Evolutionary conservation across 371 early-diverging fungal genomes (phyloP).

Genomic region (Mucor indicus): DNA sequence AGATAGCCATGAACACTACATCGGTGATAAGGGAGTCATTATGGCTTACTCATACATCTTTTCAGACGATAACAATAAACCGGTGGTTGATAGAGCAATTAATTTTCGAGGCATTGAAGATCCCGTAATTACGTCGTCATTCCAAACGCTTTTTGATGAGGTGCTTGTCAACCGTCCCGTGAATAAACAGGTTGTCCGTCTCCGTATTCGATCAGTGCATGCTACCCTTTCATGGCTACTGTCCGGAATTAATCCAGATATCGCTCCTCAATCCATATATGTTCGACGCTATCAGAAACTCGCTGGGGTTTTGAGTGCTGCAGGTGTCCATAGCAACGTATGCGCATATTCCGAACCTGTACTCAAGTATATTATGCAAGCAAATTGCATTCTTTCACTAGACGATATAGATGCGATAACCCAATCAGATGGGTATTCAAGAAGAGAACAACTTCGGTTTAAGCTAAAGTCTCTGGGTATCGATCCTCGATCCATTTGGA

Average conservation of each 20-base stretch:
- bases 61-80: not conserved
- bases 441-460: not conserved
- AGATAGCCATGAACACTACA: conserved; percentile 4
- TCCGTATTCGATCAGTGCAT: conserved; percentile 19
- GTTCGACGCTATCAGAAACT: conserved; percentile 6
- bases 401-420: not conserved
- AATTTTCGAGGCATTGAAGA: not conserved
- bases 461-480: not conserved
- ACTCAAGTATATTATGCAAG: too few species aligned
- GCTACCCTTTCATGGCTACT: conserved; percentile 34
- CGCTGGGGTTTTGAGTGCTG: not conserved
- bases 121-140: not conserved
- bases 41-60: conserved; percentile 12
- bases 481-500: not conserved
- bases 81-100: not conserved
- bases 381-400: not conserved
- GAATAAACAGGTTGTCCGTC: not conserved
- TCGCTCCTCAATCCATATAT: conserved; percentile 23
- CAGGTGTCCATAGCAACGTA: not conserved
- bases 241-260: conserved; percentile 20
- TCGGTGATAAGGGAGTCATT: conserved; percentile 32
- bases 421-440: not conserved
- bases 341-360: conserved; percentile 5
- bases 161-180: not conserved
- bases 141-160: not conserved